phyloP scores from a whole-genome alignment of 176 grass and related monocot genomes.

The Lolium perenne region DNA sequence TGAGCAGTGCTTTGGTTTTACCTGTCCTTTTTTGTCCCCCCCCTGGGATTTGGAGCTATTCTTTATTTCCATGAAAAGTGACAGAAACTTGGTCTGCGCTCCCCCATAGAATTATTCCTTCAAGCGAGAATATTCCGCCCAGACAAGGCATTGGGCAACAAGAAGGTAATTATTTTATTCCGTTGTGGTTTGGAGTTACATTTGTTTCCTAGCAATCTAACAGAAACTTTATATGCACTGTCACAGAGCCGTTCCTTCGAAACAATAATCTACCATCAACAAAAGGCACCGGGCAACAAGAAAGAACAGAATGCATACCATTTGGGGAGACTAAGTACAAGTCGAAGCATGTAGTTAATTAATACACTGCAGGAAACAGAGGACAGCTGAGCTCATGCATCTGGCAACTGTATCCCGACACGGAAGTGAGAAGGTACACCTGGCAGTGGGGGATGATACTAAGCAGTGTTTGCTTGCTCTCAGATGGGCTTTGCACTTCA shows the following conservation, averaged over 20 bases:
- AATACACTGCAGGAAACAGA: constrained; percentile 22
- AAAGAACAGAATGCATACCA: not conserved
- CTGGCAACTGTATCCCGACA: not conserved
- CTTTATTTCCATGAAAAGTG: not conserved
- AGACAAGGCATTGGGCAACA: not conserved
- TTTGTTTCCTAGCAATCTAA: not conserved
- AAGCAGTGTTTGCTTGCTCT: not conserved
- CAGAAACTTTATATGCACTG: constrained; percentile 3
- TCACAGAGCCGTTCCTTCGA: not conserved
- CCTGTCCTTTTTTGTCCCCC: not conserved
- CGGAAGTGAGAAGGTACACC: constrained; percentile 6
- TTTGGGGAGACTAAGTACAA: not conserved
- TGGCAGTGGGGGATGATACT: constrained; percentile 2
- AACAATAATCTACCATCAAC: constrained; percentile 22
- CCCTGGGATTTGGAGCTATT: not conserved
- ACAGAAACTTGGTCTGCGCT: constrained; percentile 26
- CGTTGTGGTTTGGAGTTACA: constrained; percentile 14
- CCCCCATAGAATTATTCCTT: constrained; percentile 23
- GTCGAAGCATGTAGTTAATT: not conserved
- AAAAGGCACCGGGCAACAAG: not conserved
- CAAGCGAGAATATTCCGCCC: not conserved
- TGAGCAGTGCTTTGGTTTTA: constrained; percentile 14
- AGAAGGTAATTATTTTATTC: not conserved
- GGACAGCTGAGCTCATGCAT: not conserved
- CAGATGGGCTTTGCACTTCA: constrained; percentile 29